Percentiles rank a stretch among this genome's conserved stretches.
Conservation (phyloP, 495 filamentous ascomycete species). For the Ascodesmis nigricans region DNA sequence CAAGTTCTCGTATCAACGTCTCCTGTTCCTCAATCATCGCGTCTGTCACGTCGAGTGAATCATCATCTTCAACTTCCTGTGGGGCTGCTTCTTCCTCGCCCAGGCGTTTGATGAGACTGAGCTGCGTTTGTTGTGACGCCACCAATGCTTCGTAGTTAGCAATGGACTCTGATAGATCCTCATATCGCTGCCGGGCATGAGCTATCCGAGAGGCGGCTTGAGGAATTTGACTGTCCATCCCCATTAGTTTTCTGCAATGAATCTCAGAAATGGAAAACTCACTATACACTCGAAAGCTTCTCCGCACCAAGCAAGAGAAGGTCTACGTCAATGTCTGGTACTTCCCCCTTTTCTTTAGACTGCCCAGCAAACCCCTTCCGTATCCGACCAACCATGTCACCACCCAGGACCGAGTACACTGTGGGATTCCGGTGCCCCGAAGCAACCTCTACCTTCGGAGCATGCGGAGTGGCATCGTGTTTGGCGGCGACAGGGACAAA, state of each 20-base stretch:
- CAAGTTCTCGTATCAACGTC: slow-evolving; percentile 54
- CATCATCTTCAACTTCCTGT: slow-evolving; percentile 22
- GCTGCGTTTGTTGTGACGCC: slow-evolving; percentile 47
- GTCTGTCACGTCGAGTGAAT: slow-evolving; percentile 39
- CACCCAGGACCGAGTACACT: slow-evolving; percentile 71
- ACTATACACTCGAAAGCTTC: slow-evolving; percentile 76
- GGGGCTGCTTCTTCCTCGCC: slow-evolving; percentile 24
- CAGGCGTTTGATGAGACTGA: slow-evolving; percentile 48
- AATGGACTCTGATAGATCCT: slow-evolving; percentile 50
- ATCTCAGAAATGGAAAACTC: slow-evolving; percentile 21
- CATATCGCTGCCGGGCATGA: slow-evolving; percentile 45
- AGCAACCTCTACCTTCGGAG: slow-evolving; percentile 17
- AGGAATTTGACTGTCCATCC: slow-evolving; percentile 45
- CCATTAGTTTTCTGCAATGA: too few species aligned
- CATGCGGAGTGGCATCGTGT: slow-evolving; percentile 19
- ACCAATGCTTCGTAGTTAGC: slow-evolving; percentile 59
- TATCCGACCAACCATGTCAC: slow-evolving; percentile 68
- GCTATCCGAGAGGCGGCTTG: slow-evolving; percentile 65
- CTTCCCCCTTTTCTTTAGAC: slow-evolving; percentile 25
- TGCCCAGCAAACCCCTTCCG: slow-evolving; percentile 27
- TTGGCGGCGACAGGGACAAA: slow-evolving; percentile 45
- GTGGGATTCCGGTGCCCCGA: slow-evolving; percentile 53
- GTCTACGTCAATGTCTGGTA: slow-evolving; percentile 64
- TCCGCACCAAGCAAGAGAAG: slow-evolving; percentile 70
- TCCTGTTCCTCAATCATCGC: slow-evolving; percentile 57